Percentiles rank a stretch among this genome's conserved stretches.
Evolutionary conservation across 768 basidiomycete species (phyloP).

Genomic region (Lentinus brumalis): DNA sequence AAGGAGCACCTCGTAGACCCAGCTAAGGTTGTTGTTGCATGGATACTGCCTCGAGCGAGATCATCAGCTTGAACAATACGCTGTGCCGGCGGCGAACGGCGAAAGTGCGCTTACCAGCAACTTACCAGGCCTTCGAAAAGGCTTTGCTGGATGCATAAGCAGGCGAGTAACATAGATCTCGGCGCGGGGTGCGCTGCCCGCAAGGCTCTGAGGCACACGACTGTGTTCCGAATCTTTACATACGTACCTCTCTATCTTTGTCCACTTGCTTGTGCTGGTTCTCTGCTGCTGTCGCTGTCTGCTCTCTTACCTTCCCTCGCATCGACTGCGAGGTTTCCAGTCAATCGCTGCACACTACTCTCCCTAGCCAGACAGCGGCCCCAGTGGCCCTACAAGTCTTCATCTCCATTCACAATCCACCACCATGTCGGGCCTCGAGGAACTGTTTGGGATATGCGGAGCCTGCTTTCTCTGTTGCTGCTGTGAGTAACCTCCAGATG

Average conservation of each 20-base stretch:
- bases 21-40: no score
- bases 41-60: no score
- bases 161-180: neutral
- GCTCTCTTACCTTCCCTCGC: neutral
- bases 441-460: neutral
- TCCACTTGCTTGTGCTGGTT: neutral
- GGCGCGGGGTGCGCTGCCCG: neutral
- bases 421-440: neutral
- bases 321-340: constrained; percentile 4
- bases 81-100: neutral
- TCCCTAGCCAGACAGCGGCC: neutral
- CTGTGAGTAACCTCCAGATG: no score
- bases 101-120: neutral
- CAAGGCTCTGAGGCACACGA: neutral
- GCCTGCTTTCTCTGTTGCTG: neutral
- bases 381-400: neutral
- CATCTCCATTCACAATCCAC: neutral
- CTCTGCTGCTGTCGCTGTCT: neutral
- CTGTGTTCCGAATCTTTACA: neutral
- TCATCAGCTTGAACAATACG: neutral
- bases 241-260: neutral
- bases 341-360: neutral
- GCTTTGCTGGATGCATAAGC: no score
- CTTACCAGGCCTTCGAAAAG: neutral
- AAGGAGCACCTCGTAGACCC: no score